These are phyloP conservation scores for Stylosanthes scabra DNA, from an alignment of 331 rosid species.

Conservation along the genomic window DNA sequence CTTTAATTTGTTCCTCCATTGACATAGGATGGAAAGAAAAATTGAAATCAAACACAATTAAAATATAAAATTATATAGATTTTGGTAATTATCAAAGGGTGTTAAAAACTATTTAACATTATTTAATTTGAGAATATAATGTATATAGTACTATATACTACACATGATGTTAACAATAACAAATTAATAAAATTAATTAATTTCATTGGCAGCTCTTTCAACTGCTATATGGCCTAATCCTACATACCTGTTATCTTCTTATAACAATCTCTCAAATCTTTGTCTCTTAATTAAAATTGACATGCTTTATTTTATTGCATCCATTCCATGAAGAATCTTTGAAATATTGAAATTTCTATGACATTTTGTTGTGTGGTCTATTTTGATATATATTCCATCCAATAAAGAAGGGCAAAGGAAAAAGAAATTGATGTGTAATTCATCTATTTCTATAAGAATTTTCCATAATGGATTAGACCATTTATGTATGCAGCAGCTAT, in stretches of 20 bases:
- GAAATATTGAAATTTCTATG: not conserved
- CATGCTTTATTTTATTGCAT: slow-evolving; percentile 6
- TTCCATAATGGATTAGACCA: not conserved
- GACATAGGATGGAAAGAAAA: not conserved
- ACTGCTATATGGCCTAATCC: not conserved
- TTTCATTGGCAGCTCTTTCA: not conserved
- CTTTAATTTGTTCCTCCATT: not conserved
- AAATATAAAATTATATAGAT: not conserved
- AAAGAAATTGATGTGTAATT: not conserved
- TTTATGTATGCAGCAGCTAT: not conserved
- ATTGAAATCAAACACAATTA: slow-evolving; percentile 8
- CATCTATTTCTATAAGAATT: not conserved
- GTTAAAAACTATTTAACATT: not conserved
- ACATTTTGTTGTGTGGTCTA: not conserved
- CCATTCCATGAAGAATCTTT: not conserved
- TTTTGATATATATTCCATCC: not conserved
- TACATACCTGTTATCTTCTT: not conserved
- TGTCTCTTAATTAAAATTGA: not conserved
- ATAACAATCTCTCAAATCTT: not conserved
- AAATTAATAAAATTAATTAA: not conserved
- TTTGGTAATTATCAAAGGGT: not conserved
- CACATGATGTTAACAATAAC: not conserved
- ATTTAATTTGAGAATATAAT: not conserved
- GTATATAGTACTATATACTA: too few species aligned
- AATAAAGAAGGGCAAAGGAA: too few species aligned